Conservation (phyloP, 148 eudicot species). For the Dysphania ambrosioides region DNA sequence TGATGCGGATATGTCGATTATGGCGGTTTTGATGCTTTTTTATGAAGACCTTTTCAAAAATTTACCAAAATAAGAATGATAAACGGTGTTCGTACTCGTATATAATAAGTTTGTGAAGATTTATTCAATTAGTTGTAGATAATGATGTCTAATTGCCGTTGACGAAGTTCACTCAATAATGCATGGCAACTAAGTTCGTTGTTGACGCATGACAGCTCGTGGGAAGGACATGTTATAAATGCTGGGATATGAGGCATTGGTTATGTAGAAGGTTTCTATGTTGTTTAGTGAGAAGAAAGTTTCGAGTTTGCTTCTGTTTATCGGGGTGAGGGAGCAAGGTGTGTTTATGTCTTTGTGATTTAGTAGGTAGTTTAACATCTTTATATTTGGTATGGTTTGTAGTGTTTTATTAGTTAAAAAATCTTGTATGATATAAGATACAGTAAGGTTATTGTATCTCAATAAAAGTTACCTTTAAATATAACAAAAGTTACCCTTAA, state of each 20-base stretch:
- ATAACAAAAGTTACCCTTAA: too few species aligned
- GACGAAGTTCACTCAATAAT: not conserved
- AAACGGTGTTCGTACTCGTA: not conserved
- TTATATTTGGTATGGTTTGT: not conserved
- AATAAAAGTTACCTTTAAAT: too few species aligned
- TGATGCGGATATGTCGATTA: slow-evolving; percentile 10
- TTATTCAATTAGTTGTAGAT: slow-evolving; percentile 10
- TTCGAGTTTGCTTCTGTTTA: not conserved
- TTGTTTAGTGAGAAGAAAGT: slow-evolving; percentile 10
- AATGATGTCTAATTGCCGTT: slow-evolving; percentile 12
- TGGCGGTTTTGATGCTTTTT: not conserved
- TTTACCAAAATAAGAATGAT: not conserved
- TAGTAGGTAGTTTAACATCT: not conserved
- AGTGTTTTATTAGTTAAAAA: not conserved
- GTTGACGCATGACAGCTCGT: slow-evolving; percentile 16
- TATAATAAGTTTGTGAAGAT: slow-evolving; percentile 4
- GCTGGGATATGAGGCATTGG: slow-evolving; percentile 8
- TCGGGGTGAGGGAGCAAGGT: not conserved
- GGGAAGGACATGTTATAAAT: slow-evolving; percentile 12
- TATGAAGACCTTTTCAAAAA: not conserved
- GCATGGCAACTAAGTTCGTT: slow-evolving; percentile 24
- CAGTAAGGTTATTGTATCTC: too few species aligned
- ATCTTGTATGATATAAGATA: not conserved
- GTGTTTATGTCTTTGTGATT: too few species aligned
- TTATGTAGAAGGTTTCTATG: not conserved